Percentiles rank a stretch among this genome's conserved stretches.
Evolutionary conservation across 768 basidiomycete genomes (phyloP).

Genomic region (Mycena epipterygia): DNA sequence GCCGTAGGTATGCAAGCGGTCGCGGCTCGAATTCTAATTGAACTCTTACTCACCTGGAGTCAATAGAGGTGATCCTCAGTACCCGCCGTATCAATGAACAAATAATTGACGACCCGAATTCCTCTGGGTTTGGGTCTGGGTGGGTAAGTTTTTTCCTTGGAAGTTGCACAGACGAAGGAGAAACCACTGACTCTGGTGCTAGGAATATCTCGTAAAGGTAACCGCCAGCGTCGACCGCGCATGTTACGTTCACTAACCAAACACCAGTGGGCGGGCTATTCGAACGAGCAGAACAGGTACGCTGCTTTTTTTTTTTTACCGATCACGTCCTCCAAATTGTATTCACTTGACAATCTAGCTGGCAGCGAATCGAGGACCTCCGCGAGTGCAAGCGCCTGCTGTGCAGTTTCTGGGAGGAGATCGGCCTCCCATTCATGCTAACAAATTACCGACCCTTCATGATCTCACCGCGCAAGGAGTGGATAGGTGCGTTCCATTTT

Average conservation of each 20-base stretch:
- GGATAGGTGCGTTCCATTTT: not conserved
- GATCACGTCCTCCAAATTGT: not conserved
- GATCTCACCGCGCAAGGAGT: not conserved
- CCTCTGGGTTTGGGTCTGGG: not conserved
- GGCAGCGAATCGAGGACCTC: constrained; percentile 10
- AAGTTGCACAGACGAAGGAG: not conserved
- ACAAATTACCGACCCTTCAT: not conserved
- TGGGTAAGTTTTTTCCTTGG: not conserved
- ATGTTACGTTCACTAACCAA: not conserved
- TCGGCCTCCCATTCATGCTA: not conserved
- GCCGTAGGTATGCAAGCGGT: no score
- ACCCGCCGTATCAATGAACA: constrained; percentile 1
- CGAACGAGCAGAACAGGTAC: not conserved
- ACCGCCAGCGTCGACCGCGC: not conserved
- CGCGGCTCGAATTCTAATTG: no score
- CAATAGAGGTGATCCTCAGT: not conserved
- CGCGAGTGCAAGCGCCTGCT: not conserved
- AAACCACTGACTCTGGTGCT: not conserved
- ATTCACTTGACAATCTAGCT: not conserved
- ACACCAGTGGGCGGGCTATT: constrained; percentile 5
- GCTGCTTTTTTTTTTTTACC: not conserved
- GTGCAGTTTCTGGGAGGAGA: constrained; percentile 8
- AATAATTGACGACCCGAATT: not conserved
- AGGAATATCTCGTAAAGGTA: constrained; percentile 12
- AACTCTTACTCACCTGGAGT: no score